Percentiles rank a stretch among this genome's conserved stretches.
phyloP scores from a whole-genome alignment of 352 stramenopile genomes.

The Phytophthora kernoviae region DNA sequence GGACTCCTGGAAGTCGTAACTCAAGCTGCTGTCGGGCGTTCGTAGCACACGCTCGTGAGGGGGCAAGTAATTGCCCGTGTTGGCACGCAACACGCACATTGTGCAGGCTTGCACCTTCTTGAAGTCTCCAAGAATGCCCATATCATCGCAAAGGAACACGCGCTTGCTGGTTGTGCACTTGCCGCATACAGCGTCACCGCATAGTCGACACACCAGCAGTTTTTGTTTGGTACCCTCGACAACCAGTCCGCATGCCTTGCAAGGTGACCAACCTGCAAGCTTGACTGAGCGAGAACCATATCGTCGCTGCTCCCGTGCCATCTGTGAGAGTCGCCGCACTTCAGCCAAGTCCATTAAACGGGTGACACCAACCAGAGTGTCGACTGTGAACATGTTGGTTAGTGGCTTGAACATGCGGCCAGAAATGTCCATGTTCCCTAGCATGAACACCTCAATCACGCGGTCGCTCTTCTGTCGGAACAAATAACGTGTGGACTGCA shows the following conservation, averaged over 20 bases:
- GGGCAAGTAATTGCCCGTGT: slow-evolving; percentile 29
- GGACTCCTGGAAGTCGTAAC: slow-evolving; percentile 23
- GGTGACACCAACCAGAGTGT: slow-evolving; percentile 52
- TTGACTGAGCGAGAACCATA: slow-evolving; percentile 20
- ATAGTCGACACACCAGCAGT: slow-evolving; percentile 51
- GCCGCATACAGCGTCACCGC: slow-evolving; percentile 49
- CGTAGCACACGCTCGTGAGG: slow-evolving; percentile 27
- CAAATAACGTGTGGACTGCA: slow-evolving; percentile 59
- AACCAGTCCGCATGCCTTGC: slow-evolving; percentile 44
- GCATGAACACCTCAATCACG: slow-evolving; percentile 68
- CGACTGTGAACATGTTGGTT: slow-evolving; percentile 43
- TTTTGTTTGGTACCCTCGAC: slow-evolving; percentile 28
- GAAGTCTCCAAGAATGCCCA: slow-evolving; percentile 52
- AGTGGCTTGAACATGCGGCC: slow-evolving; percentile 48
- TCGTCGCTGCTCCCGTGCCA: slow-evolving; percentile 44
- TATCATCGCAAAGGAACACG: slow-evolving; percentile 49
- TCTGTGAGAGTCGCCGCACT: slow-evolving; percentile 57
- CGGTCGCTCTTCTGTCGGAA: slow-evolving; percentile 58
- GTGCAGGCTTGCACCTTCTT: slow-evolving; percentile 47
- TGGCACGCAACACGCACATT: slow-evolving; percentile 44
- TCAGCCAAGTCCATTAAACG: slow-evolving; percentile 56
- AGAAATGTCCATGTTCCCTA: slow-evolving; percentile 53
- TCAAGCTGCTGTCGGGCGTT: slow-evolving; percentile 14
- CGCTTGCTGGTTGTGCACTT: slow-evolving; percentile 48
- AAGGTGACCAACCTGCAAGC: slow-evolving; percentile 20